phyloP scores from a whole-genome alignment of 1,284 basidiomycete species.

The Trichosporon inkin region DNA sequence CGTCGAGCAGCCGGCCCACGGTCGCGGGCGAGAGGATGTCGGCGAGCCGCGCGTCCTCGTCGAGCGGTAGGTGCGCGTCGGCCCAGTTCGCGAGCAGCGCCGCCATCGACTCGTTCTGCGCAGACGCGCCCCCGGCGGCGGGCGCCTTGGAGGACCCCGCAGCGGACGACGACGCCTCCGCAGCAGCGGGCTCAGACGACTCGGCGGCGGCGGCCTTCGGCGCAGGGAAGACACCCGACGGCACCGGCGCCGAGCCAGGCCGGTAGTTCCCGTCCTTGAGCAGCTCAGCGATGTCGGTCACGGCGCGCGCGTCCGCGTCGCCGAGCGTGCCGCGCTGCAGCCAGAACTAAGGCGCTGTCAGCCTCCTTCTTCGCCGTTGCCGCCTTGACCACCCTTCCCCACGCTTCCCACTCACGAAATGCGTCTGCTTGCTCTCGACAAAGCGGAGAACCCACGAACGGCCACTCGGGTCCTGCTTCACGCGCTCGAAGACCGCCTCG shows the following conservation, averaged over 20 bases:
- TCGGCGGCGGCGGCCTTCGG: slow-evolving; percentile 13
- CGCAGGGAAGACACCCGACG: slow-evolving; percentile 6
- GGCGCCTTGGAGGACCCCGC: slow-evolving; percentile 10
- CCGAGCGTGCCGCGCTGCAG: slow-evolving; percentile 38
- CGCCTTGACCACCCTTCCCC: no score
- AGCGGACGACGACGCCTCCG: slow-evolving; percentile 8
- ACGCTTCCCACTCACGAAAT: slow-evolving; percentile 50
- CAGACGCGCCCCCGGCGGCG: background rate
- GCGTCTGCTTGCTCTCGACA: slow-evolving; percentile 42
- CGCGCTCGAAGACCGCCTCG: slow-evolving; percentile 47
- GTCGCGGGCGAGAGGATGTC: slow-evolving; percentile 44
- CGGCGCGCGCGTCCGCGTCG: slow-evolving; percentile 33
- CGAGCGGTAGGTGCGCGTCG: slow-evolving; percentile 24
- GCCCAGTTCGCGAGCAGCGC: slow-evolving; percentile 41
- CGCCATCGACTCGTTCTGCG: slow-evolving; percentile 34
- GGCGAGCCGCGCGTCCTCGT: slow-evolving; percentile 36
- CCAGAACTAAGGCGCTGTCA: slow-evolving; percentile 44
- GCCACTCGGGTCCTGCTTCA: slow-evolving; percentile 42
- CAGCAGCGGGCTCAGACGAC: slow-evolving; percentile 21
- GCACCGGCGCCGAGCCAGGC: slow-evolving; percentile 18
- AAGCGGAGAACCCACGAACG: slow-evolving; percentile 49
- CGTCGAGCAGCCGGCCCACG: slow-evolving; percentile 33
- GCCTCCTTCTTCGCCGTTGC: no score
- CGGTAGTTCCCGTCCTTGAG: slow-evolving; percentile 43
- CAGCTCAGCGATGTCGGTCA: slow-evolving; percentile 42